phyloP scores from a whole-genome alignment of 352 stramenopile genomes.

The Phytopythium kandeliae region DNA sequence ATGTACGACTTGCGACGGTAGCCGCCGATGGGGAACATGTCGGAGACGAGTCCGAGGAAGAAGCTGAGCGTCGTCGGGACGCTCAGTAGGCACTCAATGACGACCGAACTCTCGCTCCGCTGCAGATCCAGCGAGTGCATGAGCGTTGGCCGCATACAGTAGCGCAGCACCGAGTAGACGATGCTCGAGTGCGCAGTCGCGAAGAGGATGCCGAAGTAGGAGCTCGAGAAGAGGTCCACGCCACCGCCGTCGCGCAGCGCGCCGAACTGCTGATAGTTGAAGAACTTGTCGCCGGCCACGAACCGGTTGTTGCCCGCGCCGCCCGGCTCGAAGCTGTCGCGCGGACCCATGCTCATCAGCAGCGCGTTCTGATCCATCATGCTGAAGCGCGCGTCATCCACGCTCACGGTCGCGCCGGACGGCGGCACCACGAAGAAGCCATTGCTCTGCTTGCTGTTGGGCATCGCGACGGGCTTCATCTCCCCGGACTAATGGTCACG shows the following conservation, averaged over 20 bases:
- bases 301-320: slow-evolving; percentile 31
- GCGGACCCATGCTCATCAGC: slow-evolving; percentile 17
- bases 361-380: slow-evolving; percentile 9
- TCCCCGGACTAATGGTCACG: no score
- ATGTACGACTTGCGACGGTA: slow-evolving; percentile 91
- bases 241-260: slow-evolving; percentile 49
- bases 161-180: slow-evolving; percentile 58
- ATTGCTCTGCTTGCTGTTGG: slow-evolving; percentile 23
- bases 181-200: slow-evolving; percentile 44
- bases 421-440: slow-evolving; percentile 18
- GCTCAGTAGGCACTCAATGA: slow-evolving; percentile 72
- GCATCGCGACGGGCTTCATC: slow-evolving; percentile 6
- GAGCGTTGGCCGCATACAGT: slow-evolving; percentile 61
- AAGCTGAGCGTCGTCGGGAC: slow-evolving; percentile 87
- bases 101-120: slow-evolving; percentile 36
- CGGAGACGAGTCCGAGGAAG: slow-evolving; percentile 83
- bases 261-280: slow-evolving; percentile 71
- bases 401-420: slow-evolving; percentile 10
- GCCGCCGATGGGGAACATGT: slow-evolving; percentile 80
- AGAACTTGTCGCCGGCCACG: slow-evolving; percentile 45
- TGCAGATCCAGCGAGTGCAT: slow-evolving; percentile 60
- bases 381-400: slow-evolving; percentile 21
- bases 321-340: slow-evolving; percentile 23
- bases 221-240: slow-evolving; percentile 53
- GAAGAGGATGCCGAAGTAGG: slow-evolving; percentile 53